Evolutionary conservation across 2,329 filamentous ascomycete species (phyloP).

Genomic region (Botrytis pseudocinerea): DNA sequence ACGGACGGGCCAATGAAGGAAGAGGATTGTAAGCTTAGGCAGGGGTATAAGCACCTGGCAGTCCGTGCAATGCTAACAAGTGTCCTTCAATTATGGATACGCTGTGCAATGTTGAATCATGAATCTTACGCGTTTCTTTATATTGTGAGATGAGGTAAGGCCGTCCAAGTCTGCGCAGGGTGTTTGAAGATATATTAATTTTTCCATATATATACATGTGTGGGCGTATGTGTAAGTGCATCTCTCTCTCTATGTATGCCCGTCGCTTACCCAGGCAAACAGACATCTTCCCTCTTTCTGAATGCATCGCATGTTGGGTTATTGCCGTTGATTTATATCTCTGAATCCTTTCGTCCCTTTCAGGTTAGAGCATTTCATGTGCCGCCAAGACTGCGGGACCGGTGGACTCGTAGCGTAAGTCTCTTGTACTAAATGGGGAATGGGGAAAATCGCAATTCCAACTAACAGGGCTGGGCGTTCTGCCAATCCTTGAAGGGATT

Average conservation of each 20-base stretch:
- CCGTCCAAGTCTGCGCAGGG: not conserved
- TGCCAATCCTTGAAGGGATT: not conserved
- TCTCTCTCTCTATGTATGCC: not conserved
- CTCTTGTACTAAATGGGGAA: not conserved
- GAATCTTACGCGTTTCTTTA: not conserved
- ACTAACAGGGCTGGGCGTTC: not conserved
- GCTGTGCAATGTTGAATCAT: not conserved
- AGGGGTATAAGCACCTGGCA: not conserved
- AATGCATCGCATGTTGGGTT: too few species aligned
- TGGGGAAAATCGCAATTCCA: not conserved
- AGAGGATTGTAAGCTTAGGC: not conserved
- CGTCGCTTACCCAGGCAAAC: not conserved
- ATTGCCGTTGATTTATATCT: too few species aligned
- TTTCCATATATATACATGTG: not conserved
- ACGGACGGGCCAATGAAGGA: not conserved
- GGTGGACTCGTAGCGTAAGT: not conserved
- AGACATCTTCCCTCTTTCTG: too few species aligned
- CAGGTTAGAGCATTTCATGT: not conserved
- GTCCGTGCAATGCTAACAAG: not conserved
- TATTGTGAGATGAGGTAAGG: not conserved
- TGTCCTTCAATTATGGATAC: not conserved
- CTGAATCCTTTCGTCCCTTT: not conserved
- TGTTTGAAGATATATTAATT: not conserved
- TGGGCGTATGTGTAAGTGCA: too few species aligned
- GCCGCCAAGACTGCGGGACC: not conserved